A percentile compares a stretch with the other conserved stretches of the same genome.
phyloP scores from a whole-genome alignment of 306 rosid genomes.

The Lablab purpureus region DNA sequence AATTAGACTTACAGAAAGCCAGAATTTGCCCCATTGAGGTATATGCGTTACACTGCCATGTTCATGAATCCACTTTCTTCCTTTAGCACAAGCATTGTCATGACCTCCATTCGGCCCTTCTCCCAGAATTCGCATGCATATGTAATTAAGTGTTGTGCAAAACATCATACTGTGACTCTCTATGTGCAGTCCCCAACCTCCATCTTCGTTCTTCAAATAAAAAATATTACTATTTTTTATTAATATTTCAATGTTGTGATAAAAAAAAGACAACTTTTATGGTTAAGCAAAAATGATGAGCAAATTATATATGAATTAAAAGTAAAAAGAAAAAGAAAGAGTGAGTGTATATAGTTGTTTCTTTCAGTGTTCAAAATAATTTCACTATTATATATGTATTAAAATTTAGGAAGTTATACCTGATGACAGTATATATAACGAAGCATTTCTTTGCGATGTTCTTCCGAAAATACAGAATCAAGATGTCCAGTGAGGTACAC shows the following conservation, averaged over 20 bases:
- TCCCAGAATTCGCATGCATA: conserved; percentile 25
- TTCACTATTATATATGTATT: no score
- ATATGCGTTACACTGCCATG: conserved; percentile 63
- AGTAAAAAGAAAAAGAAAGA: no score
- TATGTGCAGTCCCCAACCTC: conserved; percentile 28
- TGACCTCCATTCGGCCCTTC: conserved; percentile 6
- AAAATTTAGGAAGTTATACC: no score
- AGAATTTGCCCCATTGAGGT: conserved; percentile 78
- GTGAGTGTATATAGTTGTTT: no score
- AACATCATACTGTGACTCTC: not conserved
- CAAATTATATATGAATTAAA: no score
- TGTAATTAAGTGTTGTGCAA: not conserved
- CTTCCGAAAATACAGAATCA: not conserved
- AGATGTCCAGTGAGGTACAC: not conserved
- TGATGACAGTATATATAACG: not conserved
- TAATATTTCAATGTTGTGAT: not conserved
- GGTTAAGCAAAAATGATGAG: not conserved
- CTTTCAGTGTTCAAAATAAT: no score
- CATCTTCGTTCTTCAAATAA: conserved; percentile 60
- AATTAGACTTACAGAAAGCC: conserved; percentile 62
- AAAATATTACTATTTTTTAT: not conserved
- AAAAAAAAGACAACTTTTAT: not conserved
- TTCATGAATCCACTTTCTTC: conserved; percentile 69
- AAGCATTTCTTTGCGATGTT: not conserved
- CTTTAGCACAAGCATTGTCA: conserved; percentile 63